A percentile compares a stretch with the other conserved stretches of the same genome.
These are phyloP conservation scores for Colletotrichum lentis DNA, from an alignment of 2,329 filamentous ascomycete genomes.

Conservation along the genomic window DNA sequence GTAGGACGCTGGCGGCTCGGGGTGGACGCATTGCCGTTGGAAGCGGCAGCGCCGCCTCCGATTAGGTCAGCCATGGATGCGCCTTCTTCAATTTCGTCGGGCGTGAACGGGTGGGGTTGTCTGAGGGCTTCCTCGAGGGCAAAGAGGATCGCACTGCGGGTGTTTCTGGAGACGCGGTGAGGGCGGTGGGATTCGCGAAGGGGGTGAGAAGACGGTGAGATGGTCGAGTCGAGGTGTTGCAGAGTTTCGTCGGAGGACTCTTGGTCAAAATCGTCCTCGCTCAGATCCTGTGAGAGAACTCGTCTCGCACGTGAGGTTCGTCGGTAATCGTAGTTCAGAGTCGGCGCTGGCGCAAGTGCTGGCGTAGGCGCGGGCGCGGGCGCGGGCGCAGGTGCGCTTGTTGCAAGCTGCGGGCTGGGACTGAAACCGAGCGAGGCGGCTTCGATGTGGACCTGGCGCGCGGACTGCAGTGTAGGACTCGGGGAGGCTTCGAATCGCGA, in stretches of 20 bases:
- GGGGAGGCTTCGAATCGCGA: constrained; percentile 58
- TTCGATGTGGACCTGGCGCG: constrained; percentile 54
- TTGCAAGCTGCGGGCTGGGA: constrained; percentile 52
- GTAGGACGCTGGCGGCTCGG: constrained; percentile 54
- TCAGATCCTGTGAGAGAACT: constrained; percentile 59
- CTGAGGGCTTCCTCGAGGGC: constrained; percentile 90
- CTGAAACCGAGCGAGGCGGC: constrained; percentile 59
- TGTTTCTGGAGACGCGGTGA: constrained; percentile 79
- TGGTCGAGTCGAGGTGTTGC: constrained; percentile 38
- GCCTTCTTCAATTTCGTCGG: constrained; percentile 86
- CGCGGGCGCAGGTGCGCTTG: constrained; percentile 12
- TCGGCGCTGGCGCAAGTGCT: constrained; percentile 32
- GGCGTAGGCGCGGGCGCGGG: constrained; percentile 41
- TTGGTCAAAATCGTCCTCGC: constrained; percentile 53
- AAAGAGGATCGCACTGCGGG: constrained; percentile 89
- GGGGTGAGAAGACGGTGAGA: constrained; percentile 45
- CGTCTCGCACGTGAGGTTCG: constrained; percentile 43
- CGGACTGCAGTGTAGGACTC: constrained; percentile 51
- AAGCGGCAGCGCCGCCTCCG: constrained; percentile 62
- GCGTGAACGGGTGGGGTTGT: constrained; percentile 81
- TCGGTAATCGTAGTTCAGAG: constrained; percentile 33
- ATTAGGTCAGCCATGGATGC: constrained; percentile 88
- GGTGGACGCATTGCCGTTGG: constrained; percentile 61
- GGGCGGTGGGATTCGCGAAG: constrained; percentile 52
- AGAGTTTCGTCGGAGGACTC: constrained; percentile 47